A percentile compares a stretch with the other conserved stretches of the same genome.
Conservation (phyloP, 1,139 yeast species). For the Barnettozyma hawaiiensis region DNA sequence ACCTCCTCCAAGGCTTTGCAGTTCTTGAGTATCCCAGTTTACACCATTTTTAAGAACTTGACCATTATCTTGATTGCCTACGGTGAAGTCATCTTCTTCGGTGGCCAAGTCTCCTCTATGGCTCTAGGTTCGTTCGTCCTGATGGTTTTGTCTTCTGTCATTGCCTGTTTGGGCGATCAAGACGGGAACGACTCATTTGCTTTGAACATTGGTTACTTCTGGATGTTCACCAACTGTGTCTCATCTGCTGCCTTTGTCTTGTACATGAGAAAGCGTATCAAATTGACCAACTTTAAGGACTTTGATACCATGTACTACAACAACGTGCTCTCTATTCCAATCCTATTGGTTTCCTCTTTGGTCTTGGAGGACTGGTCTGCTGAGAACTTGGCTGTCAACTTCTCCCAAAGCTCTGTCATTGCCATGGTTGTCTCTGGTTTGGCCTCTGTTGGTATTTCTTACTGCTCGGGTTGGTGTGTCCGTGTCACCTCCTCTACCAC, state of each 20-base stretch:
- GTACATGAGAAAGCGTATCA: conserved; percentile 94
- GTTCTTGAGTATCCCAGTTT: conserved; percentile 86
- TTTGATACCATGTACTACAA: conserved; percentile 98
- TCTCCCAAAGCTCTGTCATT: conserved; percentile 65
- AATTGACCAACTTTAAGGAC: conserved; percentile 94
- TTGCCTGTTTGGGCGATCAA: conserved; percentile 90
- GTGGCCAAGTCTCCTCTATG: conserved; percentile 87
- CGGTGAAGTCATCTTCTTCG: conserved; percentile 97
- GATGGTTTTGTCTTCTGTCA: conserved; percentile 89
- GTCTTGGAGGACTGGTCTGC: conserved; percentile 90
- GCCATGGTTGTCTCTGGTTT: conserved; percentile 93
- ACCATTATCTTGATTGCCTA: conserved; percentile 95
- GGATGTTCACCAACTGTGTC: conserved; percentile 95
- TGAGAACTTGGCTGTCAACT: conserved; percentile 65
- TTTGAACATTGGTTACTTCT: conserved; percentile 80
- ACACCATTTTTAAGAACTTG: conserved; percentile 95
- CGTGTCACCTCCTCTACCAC: conserved; percentile 98
- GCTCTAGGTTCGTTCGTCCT: conserved; percentile 80
- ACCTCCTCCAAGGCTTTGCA: conserved; percentile 95
- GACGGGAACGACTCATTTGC: conserved; percentile 38
- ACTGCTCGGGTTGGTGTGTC: conserved; percentile 99
- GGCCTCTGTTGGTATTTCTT: conserved; percentile 92
- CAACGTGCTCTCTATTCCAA: conserved; percentile 87
- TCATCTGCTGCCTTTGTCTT: conserved; percentile 91
- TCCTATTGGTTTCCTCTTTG: conserved; percentile 68